Evolutionary conservation across 495 filamentous ascomycete genomes (phyloP), one percentile per base, ranked within the genome.

Genomic region (Lentithecium fluviatile): DNA sequence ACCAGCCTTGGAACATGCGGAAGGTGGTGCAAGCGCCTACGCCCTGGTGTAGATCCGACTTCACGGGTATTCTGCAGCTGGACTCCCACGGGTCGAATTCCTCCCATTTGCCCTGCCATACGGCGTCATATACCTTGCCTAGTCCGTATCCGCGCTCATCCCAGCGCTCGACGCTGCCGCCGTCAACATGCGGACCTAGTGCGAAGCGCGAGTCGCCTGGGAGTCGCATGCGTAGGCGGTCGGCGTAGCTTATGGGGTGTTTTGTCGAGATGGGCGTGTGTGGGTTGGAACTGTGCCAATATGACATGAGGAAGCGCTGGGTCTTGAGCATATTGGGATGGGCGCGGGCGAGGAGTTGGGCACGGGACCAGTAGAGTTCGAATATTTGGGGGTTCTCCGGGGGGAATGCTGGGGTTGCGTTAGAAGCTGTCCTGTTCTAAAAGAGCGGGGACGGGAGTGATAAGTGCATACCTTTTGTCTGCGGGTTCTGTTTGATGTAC

Each of bases 1-100:
- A 74, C 91, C 91, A 95, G 12, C 89, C 91, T 69, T 95, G 91
- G 65, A 87, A 92, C 80, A 91, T 90, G 4, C 91, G 80, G 73
- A 92, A 88, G 83, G 91, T 90, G 6, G 82, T 87, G 73, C 89
- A 93, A 12, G 87, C 84, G 0, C 91, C 91, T 0, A 89, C 80
- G 2, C 91, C 91, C 56, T 91, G 82, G 72, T 96, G 91, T 49
- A 94, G 69, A 67, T 95, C 86, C 67, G 84, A 86, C 21, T 83
- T 79, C 17, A 86, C 91, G 0, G 74, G 71, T 4, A 93, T 72
- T 19, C 91, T 78, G 61, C 83, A 83, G 60, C 81, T 83, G 2
- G 83, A 84, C 65, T 95, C 89, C 81, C 83, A 96, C 6, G 91
- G 81, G 64, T 95, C 88, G 65, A 88, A 93, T 2, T 81, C 70